A percentile compares a stretch with the other conserved stretches of the same genome.
Evolutionary conservation across 495 filamentous ascomycete species (phyloP).

Genomic region (Xylaria intraflava): DNA sequence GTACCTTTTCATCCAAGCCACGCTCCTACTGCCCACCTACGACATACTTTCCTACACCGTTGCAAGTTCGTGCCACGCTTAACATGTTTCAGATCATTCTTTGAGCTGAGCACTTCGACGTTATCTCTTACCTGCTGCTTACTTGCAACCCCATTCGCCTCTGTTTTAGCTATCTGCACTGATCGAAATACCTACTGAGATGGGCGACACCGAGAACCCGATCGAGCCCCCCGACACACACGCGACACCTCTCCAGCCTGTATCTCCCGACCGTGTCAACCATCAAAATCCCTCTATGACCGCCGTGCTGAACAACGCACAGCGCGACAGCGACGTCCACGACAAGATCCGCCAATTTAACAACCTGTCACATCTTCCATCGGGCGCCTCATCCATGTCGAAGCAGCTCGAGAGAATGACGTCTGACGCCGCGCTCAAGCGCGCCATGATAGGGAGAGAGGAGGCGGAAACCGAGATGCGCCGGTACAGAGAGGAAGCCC

Average conservation of each 20-base stretch:
- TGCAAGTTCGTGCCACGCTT: background rate
- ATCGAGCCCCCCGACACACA: constrained; percentile 26
- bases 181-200: constrained; percentile 14
- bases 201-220: constrained; percentile 27
- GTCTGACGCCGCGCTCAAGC: constrained; percentile 65
- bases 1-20: too few species aligned
- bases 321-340: constrained; percentile 66
- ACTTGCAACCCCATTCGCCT: constrained; percentile 2
- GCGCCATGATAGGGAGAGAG: constrained; percentile 77
- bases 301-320: constrained; percentile 21
- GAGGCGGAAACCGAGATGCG: constrained; percentile 68
- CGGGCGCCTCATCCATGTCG: constrained; percentile 44
- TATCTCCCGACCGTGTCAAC: constrained; percentile 78
- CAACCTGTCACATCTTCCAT: constrained; percentile 42
- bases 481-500: constrained; percentile 52
- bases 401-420: constrained; percentile 54
- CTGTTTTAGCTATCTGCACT: background rate
- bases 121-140: background rate
- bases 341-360: constrained; percentile 84
- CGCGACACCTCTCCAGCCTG: constrained; percentile 58
- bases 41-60: background rate
- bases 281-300: constrained; percentile 41
- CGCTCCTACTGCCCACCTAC: too few species aligned
- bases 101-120: background rate
- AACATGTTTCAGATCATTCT: background rate